Conservation (phyloP, 2,329 filamentous ascomycete genomes). For the Didymella exigua region DNA sequence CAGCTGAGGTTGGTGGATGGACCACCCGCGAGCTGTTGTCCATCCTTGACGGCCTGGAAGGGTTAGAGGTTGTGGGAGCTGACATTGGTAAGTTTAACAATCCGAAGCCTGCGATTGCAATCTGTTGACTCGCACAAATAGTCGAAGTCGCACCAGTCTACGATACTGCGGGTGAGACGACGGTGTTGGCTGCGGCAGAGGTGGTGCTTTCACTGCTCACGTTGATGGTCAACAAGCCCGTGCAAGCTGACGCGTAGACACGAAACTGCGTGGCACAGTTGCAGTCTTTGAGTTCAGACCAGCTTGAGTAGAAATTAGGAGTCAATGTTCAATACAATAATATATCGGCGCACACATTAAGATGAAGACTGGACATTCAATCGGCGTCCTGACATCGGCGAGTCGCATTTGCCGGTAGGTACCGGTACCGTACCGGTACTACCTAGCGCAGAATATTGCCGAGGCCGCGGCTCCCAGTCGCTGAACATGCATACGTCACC, state of each 20-base stretch:
- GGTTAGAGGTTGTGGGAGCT: constrained; percentile 63
- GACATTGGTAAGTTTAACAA: constrained; percentile 55
- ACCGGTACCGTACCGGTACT: no score
- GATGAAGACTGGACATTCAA: no score
- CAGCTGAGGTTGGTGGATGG: constrained; percentile 67
- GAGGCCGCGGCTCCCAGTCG: neutral
- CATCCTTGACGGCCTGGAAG: constrained; percentile 63
- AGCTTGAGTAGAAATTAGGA: neutral
- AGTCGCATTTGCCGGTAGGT: no score
- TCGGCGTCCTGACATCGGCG: no score
- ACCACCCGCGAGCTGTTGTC: constrained; percentile 64
- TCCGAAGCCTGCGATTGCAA: neutral
- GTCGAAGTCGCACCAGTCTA: constrained; percentile 68
- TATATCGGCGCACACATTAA: no score
- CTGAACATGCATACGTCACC: constrained; percentile 10
- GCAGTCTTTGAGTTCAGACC: neutral
- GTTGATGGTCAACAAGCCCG: constrained; percentile 54
- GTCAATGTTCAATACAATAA: neutral
- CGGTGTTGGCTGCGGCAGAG: constrained; percentile 61
- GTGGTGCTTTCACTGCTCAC: constrained; percentile 58
- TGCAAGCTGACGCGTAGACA: constrained; percentile 21
- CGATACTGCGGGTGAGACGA: constrained; percentile 65
- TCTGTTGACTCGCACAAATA: constrained; percentile 24
- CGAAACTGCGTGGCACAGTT: neutral
- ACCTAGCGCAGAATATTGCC: constrained; percentile 7